phyloP scores from a whole-genome alignment of 2,329 filamentous ascomycete genomes.

The Fusarium sp. region DNA sequence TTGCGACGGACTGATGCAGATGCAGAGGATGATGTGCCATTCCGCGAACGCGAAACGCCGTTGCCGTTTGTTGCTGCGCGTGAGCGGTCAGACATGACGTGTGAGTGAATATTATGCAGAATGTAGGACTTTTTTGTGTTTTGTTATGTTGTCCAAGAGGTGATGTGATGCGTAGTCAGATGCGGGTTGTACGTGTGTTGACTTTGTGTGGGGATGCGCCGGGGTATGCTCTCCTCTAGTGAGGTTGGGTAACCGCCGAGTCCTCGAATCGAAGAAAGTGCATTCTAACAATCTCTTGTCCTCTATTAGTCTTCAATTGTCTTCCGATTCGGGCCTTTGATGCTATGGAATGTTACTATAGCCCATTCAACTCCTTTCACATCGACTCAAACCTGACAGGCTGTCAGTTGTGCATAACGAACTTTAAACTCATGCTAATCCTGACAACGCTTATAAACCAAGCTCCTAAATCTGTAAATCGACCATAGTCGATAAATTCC shows the following conservation, averaged over 20 bases:
- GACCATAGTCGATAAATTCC: not conserved
- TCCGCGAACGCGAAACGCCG: slow-evolving; percentile 31
- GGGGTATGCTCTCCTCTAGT: slow-evolving; percentile 24
- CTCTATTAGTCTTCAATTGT: not conserved
- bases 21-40: slow-evolving; percentile 32
- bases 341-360: not conserved
- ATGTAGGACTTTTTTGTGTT: slow-evolving; percentile 4
- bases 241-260: slow-evolving; percentile 16
- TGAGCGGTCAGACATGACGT: slow-evolving; percentile 41
- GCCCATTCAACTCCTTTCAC: not conserved
- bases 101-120: not conserved
- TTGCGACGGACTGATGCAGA: slow-evolving; percentile 54
- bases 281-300: not conserved
- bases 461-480: slow-evolving; percentile 11
- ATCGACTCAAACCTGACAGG: not conserved
- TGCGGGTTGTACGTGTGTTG: slow-evolving; percentile 30
- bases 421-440: slow-evolving; percentile 15
- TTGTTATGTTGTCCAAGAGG: slow-evolving; percentile 9
- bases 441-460: slow-evolving; percentile 16
- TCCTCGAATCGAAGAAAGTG: not conserved
- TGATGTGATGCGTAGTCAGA: slow-evolving; percentile 14
- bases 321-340: not conserved
- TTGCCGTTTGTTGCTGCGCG: slow-evolving; percentile 36
- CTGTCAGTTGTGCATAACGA: not conserved
- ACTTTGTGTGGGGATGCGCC: slow-evolving; percentile 41